Evolutionary conservation across 1,139 yeast species (phyloP), one percentile per base, ranked within the genome.

Genomic region (Sporopachydermia cereana): DNA sequence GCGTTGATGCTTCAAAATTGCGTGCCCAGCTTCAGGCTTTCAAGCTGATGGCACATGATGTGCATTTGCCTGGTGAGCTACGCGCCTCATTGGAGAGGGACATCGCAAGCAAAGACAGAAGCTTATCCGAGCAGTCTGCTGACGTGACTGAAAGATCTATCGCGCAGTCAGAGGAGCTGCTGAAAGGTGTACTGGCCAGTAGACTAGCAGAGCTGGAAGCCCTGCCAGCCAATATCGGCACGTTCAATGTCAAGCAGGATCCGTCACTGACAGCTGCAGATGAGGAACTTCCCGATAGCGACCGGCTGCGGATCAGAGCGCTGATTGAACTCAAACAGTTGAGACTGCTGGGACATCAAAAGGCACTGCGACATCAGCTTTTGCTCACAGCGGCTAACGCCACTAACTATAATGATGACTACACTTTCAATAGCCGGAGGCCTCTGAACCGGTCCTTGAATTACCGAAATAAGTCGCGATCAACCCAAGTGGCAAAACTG

Each of bases 321-420:
- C 66, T 93, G 39, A 70, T 89, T 29, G 98, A 93, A 63, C 70
- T 91, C 53, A 93, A 89, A 62, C 71, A 89, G 0, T 71, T 91
- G 53, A 78, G 88, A 50, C 65, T 89, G 31, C 71, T 93, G 49
- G 74, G 91, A 1, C 82, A 84, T 54, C 99, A 93, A 58, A 89
- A 89, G 58, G 80, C 82, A 45, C 57, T 91, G 51, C 83, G 95
- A 54, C 88, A 85, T 57, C 77, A 74, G 51, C 63, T 93, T 29
- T 67, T 89, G 12, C 74, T 76, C 46, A 76, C 77, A 47, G 71
- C 79, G 43, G 83, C 95, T 4, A 69, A 76, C 36, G 77, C 76
- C 50, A 76, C 83, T 4, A 81, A 79, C 54, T 74, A 73, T 51
- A 67, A 67, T 44, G 64, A 66, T 49, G 68, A 69, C 7, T 34